Percentiles rank a stretch among this genome's conserved stretches.
Evolutionary conservation across 2,329 filamentous ascomycete genomes (phyloP).

Genomic region (Zymoseptoria crescenta): DNA sequence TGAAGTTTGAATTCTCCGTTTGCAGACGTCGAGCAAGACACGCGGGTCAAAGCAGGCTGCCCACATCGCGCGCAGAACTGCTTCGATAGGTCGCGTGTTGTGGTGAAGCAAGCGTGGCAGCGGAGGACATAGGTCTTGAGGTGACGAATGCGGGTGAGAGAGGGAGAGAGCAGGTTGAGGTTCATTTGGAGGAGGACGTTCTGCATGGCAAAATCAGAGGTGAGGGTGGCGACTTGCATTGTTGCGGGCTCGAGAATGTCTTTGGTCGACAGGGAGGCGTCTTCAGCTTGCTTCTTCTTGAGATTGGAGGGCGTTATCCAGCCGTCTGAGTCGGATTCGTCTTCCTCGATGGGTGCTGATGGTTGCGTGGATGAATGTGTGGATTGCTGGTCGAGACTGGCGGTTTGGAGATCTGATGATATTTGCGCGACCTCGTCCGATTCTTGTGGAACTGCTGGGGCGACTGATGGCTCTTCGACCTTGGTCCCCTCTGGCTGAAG

Average conservation of each 20-base stretch:
- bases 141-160: slow-evolving; percentile 70
- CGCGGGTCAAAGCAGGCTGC: slow-evolving; percentile 74
- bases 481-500: neutral
- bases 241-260: slow-evolving; percentile 48
- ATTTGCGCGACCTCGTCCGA: slow-evolving; percentile 6
- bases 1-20: slow-evolving; percentile 77
- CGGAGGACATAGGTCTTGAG: slow-evolving; percentile 84
- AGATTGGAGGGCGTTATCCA: slow-evolving; percentile 97
- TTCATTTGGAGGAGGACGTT: slow-evolving; percentile 94
- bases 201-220: slow-evolving; percentile 95
- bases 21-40: slow-evolving; percentile 75
- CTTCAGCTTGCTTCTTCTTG: slow-evolving; percentile 68
- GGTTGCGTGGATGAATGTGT: neutral
- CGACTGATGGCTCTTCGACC: neutral
- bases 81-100: slow-evolving; percentile 73
- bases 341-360: slow-evolving; percentile 34
- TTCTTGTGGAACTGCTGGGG: neutral
- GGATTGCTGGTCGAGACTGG: slow-evolving; percentile 16
- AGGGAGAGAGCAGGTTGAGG: slow-evolving; percentile 74
- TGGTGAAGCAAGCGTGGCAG: slow-evolving; percentile 87
- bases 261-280: slow-evolving; percentile 43
- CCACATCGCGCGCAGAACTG: slow-evolving; percentile 93
- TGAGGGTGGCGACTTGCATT: slow-evolving; percentile 84
- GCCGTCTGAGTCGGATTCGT: slow-evolving; percentile 55
- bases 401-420: slow-evolving; percentile 6